phyloP scores from a whole-genome alignment of 352 stramenopile genomes.

The Phytopythium chamaehyphon region DNA sequence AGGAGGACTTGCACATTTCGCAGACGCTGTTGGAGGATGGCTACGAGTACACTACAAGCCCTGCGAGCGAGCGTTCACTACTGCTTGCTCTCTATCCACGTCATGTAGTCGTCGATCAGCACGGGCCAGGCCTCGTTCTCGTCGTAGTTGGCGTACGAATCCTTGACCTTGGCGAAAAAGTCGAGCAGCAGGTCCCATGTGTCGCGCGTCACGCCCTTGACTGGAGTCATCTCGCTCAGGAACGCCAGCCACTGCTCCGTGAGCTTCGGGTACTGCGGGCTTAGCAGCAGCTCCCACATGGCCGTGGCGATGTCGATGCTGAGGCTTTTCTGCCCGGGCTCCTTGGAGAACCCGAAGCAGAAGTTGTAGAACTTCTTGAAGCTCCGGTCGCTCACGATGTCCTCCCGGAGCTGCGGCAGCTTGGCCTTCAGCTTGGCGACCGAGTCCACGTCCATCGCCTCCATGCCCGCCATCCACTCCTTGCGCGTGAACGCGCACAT shows the following conservation, averaged over 20 bases:
- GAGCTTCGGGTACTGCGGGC: conserved; percentile 57
- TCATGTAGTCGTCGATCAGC: conserved; percentile 89
- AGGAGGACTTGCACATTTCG: too few relatives aligned
- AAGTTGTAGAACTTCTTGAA: conserved; percentile 89
- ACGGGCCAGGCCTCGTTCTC: conserved; percentile 89
- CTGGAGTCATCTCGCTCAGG: conserved; percentile 65
- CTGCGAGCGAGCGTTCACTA: conserved; percentile 12
- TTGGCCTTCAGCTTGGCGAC: conserved; percentile 49
- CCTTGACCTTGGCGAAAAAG: conserved; percentile 80
- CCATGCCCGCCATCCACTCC: conserved; percentile 81
- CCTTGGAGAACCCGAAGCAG: conserved; percentile 87
- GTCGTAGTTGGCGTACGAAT: conserved; percentile 82
- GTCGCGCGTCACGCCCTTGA: conserved; percentile 81
- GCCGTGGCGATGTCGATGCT: conserved; percentile 79
- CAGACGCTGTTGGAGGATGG: neutral
- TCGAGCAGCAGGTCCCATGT: conserved; percentile 85
- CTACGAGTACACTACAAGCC: conserved; percentile 3
- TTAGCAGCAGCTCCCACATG: conserved; percentile 85
- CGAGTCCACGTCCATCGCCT: conserved; percentile 71
- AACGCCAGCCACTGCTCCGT: conserved; percentile 75
- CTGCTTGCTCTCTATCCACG: conserved; percentile 74
- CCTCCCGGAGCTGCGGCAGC: conserved; percentile 48
- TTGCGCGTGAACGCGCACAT: conserved; percentile 86
- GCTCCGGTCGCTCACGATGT: conserved; percentile 40
- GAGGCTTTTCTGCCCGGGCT: conserved; percentile 84